phyloP scores from a whole-genome alignment of 192 early-diverging fungal genomes.

The Coemansia sp. region DNA sequence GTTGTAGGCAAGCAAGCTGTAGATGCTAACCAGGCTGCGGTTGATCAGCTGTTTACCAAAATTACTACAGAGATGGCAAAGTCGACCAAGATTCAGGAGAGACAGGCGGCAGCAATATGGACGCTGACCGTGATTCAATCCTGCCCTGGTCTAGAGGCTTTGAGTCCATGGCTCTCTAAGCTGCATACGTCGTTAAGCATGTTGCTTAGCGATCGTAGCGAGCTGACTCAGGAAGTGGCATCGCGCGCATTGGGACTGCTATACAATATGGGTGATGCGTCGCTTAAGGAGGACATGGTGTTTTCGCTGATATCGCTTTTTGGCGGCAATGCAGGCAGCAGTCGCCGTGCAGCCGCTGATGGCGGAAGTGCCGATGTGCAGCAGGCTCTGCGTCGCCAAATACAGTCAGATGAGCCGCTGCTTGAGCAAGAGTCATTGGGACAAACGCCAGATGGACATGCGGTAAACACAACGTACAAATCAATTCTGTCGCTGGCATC shows the following conservation, averaged over 20 bases:
- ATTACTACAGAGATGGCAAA: constrained; percentile 19
- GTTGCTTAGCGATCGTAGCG: constrained; percentile 80
- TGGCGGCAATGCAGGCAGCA: constrained; percentile 15
- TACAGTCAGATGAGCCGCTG: constrained; percentile 33
- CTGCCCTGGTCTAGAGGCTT: constrained; percentile 19
- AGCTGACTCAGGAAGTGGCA: constrained; percentile 39
- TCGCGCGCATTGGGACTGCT: constrained; percentile 36
- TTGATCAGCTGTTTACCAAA: constrained; percentile 16
- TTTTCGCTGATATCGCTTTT: constrained; percentile 39
- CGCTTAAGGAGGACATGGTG: constrained; percentile 34
- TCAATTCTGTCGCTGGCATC: constrained; percentile 84
- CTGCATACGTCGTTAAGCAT: constrained; percentile 77
- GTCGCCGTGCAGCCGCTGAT: constrained; percentile 2
- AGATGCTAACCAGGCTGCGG: constrained; percentile 12
- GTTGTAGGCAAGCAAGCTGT: constrained; percentile 21
- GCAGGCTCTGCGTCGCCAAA: constrained; percentile 22
- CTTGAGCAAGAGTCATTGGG: constrained; percentile 36
- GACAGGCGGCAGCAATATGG: constrained; percentile 46
- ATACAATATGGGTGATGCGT: constrained; percentile 38
- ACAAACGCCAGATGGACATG: constrained; percentile 30
- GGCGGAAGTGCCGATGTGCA: constrained; percentile 8
- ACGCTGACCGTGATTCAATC: constrained; percentile 31
- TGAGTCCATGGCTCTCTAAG: constrained; percentile 53
- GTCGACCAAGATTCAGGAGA: constrained; percentile 32
- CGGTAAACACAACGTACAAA: constrained; percentile 64